Conservation (phyloP, 2,329 filamentous ascomycete genomes). For the Aspergillus vadensis region DNA sequence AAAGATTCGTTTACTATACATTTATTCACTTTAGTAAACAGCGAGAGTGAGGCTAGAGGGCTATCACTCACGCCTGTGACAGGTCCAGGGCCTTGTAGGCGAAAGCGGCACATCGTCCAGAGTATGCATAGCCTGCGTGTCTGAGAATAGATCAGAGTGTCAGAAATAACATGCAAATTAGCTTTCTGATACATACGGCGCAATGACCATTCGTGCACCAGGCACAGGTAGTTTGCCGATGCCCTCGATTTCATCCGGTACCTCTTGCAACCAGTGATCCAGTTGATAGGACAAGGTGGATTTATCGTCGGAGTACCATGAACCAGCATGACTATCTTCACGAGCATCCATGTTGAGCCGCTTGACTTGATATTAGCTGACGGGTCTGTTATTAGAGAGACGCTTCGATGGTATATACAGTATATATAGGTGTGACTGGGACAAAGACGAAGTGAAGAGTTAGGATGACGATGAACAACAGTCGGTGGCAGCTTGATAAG, state of each 20-base stretch:
- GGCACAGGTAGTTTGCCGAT: constrained; percentile 67
- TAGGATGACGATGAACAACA: neutral
- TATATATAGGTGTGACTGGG: neutral
- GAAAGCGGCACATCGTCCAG: constrained; percentile 88
- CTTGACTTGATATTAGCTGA: neutral
- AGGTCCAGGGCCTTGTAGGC: constrained; percentile 90
- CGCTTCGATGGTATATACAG: neutral
- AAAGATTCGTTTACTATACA: constrained; percentile 76
- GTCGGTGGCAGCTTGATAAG: constrained; percentile 9
- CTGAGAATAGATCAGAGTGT: constrained; percentile 50
- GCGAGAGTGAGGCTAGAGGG: neutral
- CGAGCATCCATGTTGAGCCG: constrained; percentile 44
- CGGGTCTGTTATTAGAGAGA: neutral
- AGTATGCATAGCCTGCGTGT: constrained; percentile 92
- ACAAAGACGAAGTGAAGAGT: neutral
- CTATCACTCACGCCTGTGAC: constrained; percentile 61
- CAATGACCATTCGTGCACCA: constrained; percentile 82
- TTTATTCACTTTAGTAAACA: neutral
- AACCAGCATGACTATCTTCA: constrained; percentile 75
- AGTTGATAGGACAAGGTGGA: constrained; percentile 67
- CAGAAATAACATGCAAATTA: neutral
- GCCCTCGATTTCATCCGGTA: constrained; percentile 66
- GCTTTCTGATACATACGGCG: constrained; percentile 68
- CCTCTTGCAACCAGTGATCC: constrained; percentile 70
- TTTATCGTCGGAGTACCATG: constrained; percentile 75